Base-by-base conservation (phyloP, 179 eudicot species). In the Monotropa hypopitys region DNA sequence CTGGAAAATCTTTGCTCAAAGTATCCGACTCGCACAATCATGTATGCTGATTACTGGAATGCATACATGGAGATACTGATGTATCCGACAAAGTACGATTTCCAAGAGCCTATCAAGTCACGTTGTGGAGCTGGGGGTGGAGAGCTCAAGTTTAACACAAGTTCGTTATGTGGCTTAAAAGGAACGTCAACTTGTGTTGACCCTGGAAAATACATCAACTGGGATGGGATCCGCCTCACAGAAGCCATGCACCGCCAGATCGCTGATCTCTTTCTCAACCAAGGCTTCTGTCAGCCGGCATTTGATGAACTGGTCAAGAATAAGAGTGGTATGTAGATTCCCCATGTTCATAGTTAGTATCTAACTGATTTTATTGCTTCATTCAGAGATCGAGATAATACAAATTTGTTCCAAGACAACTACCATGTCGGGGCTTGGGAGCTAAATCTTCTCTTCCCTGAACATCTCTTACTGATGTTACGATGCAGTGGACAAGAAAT, bases 211-310 rank as follows among this genome's bases (percentile, higher is more conserved):
- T 81, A 66, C 66, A 79, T 81, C 21, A 76, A 30, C 66, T 79
- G 86, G 84, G 82, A 84, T 53, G 84, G 83, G 7, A 70, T 80
- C 61, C 81, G 74, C 73, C 84, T 77, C 73, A 81, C 81, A 4
- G 81, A 79, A 56, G 71, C 83, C 8, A 84, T 80, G 84, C 20
- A 80, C 54, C 11, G 46, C 45, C 77, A 77, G 54, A 1, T 82
- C 30, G 7, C 75, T 10, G 67, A 84, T 69, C 81, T 77, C 35
- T 82, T 76, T 73, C 63, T 84, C 70, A 59, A 84, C 49, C 70
- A 77, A 20, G 84, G 81, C 20, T 84, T 74, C 81, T 77, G 83
- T 69, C 7, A 4, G 33, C 87, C 84, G 3, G 75, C 81, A 20
- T 84, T 84, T 26, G n/a, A 40, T n/a, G 66, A 70, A 73, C 73